A percentile compares a stretch with the other conserved stretches of the same genome.
phyloP scores from a whole-genome alignment of 441 rosid species.

The Gossypium schwendimanii region DNA sequence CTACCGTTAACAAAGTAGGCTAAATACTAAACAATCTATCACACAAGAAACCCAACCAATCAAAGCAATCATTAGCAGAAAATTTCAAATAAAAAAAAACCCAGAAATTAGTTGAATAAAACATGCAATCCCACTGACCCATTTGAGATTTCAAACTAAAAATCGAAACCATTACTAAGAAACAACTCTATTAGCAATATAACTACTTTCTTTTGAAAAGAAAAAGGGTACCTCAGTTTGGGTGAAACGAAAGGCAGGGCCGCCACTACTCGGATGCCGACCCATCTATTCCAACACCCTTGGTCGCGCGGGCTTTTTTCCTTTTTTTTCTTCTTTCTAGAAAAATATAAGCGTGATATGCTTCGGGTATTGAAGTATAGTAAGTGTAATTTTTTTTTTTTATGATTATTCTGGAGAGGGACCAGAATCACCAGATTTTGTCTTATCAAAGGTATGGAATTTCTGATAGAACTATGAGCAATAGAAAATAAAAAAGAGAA shows the following conservation, averaged over 20 bases:
- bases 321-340: not conserved
- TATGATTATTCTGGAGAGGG: not conserved
- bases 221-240: conserved; percentile 45
- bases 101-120: not conserved
- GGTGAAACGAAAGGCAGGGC: conserved; percentile 88
- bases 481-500: not conserved
- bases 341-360: too few species aligned
- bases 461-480: not conserved
- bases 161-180: not conserved
- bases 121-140: conserved; percentile 11
- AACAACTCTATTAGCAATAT: not conserved
- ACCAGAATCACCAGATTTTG: not conserved
- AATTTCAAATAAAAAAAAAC: not conserved
- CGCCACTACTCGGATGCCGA: conserved; percentile 88
- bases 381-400: not conserved
- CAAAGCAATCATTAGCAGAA: not conserved
- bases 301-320: not conserved
- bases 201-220: not conserved
- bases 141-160: conserved; percentile 2
- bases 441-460: not conserved
- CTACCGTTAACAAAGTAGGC: not conserved
- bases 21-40: not conserved
- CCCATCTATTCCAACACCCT: conserved; percentile 24
- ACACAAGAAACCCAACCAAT: not conserved
- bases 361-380: not conserved